These are phyloP conservation scores for Bipolaris gigantea DNA, from an alignment of 2,329 filamentous ascomycete genomes.

Conservation along the genomic window DNA sequence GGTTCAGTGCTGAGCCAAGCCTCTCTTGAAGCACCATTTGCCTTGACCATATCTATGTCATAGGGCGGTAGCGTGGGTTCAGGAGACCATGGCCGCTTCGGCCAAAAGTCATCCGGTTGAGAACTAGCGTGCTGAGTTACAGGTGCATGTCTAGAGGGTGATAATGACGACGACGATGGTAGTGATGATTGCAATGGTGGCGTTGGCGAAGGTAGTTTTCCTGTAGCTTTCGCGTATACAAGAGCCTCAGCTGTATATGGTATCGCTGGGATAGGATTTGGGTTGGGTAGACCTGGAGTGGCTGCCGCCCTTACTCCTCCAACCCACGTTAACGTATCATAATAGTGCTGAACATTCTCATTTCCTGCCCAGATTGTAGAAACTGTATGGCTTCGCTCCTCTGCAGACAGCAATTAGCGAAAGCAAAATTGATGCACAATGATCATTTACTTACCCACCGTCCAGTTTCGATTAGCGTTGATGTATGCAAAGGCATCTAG, in stretches of 20 bases:
- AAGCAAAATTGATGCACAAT: background rate
- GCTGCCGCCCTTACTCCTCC: background rate
- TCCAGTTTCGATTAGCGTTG: background rate
- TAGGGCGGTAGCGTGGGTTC: background rate
- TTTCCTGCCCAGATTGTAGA: background rate
- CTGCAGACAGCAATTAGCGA: background rate
- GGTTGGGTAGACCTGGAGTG: background rate
- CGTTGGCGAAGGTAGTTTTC: background rate
- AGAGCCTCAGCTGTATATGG: background rate
- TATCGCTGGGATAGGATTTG: background rate
- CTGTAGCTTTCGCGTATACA: background rate
- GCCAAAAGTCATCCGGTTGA: slow-evolving; percentile 1
- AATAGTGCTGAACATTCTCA: background rate
- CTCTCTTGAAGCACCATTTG: background rate
- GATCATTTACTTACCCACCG: background rate
- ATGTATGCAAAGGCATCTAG: background rate
- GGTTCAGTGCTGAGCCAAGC: background rate
- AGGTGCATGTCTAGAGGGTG: background rate
- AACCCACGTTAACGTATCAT: background rate
- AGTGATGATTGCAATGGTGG: background rate
- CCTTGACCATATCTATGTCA: background rate
- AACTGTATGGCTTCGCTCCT: background rate
- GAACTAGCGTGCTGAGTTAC: background rate
- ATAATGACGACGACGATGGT: background rate
- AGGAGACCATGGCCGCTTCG: slow-evolving; percentile 1